phyloP scores from a whole-genome alignment of 140 eudicot species.

The Anethum foeniculum region DNA sequence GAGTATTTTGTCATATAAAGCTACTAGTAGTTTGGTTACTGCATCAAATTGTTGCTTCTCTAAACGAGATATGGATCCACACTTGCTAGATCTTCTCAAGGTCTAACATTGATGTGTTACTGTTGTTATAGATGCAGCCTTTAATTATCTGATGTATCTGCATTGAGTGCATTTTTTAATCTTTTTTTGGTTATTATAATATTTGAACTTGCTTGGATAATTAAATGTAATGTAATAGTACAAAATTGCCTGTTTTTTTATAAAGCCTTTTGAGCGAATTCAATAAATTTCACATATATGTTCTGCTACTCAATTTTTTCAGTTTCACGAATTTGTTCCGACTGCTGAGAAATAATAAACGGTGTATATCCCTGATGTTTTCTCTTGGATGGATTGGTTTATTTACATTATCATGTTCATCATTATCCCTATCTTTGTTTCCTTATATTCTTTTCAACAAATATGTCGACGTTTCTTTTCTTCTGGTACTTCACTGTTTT shows the following conservation, averaged over 20 bases:
- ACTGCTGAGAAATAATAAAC: not conserved
- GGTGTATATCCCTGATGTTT: not conserved
- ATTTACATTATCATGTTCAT: not conserved
- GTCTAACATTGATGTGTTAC: slow-evolving; percentile 24
- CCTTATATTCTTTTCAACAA: not conserved
- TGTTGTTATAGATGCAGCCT: not conserved
- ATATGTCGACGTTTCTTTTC: not conserved
- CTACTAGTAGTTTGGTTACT: slow-evolving; percentile 63
- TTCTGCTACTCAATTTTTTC: not conserved
- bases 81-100: slow-evolving; percentile 81
- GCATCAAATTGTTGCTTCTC: slow-evolving; percentile 57
- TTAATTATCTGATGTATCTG: not conserved
- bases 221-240: not conserved
- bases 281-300: not conserved
- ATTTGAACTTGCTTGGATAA: not conserved
- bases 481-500: not conserved
- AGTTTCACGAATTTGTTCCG: not conserved
- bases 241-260: not conserved
- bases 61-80: slow-evolving; percentile 58
- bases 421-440: not conserved
- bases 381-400: not conserved
- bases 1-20: slow-evolving; percentile 54
- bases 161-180: not conserved
- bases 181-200: not conserved
- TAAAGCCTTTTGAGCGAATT: not conserved